Evolutionary conservation across 169 alveolate genomes (phyloP).

Genomic region (Ichthyophthirius multifiliis): DNA sequence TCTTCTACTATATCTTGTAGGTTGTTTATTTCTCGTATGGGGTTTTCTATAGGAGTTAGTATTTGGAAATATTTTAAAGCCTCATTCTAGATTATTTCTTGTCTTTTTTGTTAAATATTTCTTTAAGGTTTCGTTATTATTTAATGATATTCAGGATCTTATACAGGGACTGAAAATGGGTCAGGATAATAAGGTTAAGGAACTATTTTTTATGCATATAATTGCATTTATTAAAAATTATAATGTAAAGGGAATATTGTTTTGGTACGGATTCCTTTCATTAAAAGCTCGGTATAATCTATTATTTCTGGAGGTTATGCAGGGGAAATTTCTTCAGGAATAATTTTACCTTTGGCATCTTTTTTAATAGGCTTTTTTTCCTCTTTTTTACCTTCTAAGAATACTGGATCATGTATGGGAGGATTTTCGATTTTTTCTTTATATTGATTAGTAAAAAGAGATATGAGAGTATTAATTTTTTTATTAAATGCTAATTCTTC

Average conservation of each 20-base stretch:
- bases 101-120: neutral
- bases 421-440: slow-evolving; percentile 27
- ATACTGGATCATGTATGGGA: slow-evolving; percentile 31
- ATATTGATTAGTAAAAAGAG: slow-evolving; percentile 2
- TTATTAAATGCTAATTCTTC: neutral
- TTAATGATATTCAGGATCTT: slow-evolving; percentile 66
- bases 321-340: slow-evolving; percentile 61
- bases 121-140: slow-evolving; percentile 62
- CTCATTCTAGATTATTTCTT: neutral
- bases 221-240: slow-evolving; percentile 40
- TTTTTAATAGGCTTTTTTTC: slow-evolving; percentile 51
- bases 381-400: slow-evolving; percentile 47
- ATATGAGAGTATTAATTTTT: neutral
- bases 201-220: slow-evolving; percentile 39
- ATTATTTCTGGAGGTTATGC: slow-evolving; percentile 47
- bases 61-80: slow-evolving; percentile 12
- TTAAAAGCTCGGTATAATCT: slow-evolving; percentile 43
- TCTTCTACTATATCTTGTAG: neutral
- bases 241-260: slow-evolving; percentile 37
- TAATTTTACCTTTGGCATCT: slow-evolving; percentile 42
- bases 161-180: slow-evolving; percentile 79
- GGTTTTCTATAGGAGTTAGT: slow-evolving; percentile 24
- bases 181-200: slow-evolving; percentile 82
- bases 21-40: too few relatives aligned
- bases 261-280: slow-evolving; percentile 42